Evolutionary conservation across 306 rosid species (phyloP), one percentile per base, ranked within the genome.

Genomic region (Cyamopsis tetragonoloba): DNA sequence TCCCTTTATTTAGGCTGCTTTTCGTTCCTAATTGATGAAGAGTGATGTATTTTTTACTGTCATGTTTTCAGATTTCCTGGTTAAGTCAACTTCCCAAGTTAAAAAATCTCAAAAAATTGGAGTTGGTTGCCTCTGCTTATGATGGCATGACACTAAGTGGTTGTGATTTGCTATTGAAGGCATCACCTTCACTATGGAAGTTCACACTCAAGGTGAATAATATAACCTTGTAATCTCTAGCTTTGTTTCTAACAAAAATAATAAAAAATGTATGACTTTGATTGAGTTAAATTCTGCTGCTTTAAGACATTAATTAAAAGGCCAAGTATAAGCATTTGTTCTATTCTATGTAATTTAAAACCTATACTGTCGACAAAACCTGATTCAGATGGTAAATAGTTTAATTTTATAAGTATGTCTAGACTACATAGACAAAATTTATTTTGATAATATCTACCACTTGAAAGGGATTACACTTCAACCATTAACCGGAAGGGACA

Each of bases 151-250:
- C 76, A 73, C 49, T 20, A 9, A 0, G 30, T 11, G 57, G 57
- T 47, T 79, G 76, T 74, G 65, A 9, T 15, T 9, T 47, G 69
- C 54, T 79, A 28, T 62, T 79, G 2, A 79, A 54, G 57, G 68
- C 68, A 44, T 43, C 79, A 27, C 62, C 79, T 68, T 68, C 83
- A 47, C 38, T 79, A 7, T 11, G 73, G 73, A 73, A 27, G 53
- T 47, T 74, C 53, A 68, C 72, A 46, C 15, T 79, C 42, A 79
- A 79, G 80, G 80, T 79, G 26, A 46, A 71, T 48, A 39, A 56
- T 49, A 71, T 48, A 39, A 56, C 57, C 23, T 42, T 41, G n/a
- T 20, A 6, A n/a, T 11, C 18, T 60, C 32, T 35, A 5, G 17
- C 26, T 20, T 66, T 37, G 47, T 26, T 71, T 34, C 49, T 32